phyloP scores from a whole-genome alignment of 2,329 filamentous ascomycete species.

The Pestalotiopsis sp. region DNA sequence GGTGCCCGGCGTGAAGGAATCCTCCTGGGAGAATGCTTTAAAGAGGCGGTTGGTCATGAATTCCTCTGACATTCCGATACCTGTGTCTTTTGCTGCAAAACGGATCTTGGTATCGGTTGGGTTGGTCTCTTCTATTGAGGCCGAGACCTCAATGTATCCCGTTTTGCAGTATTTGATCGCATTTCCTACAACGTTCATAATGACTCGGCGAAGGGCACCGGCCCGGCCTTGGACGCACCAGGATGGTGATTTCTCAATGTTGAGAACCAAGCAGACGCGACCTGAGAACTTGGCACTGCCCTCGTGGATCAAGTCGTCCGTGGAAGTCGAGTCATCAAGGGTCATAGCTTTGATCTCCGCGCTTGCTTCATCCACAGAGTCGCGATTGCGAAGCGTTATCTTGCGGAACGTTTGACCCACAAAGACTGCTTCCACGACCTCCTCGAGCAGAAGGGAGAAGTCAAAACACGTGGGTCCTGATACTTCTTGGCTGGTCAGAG shows the following conservation, averaged over 20 bases:
- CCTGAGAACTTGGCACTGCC: slow-evolving; percentile 9
- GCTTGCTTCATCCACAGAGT: slow-evolving; percentile 34
- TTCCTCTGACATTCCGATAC: slow-evolving; percentile 65
- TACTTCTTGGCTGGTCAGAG: slow-evolving; percentile 21
- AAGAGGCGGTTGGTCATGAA: slow-evolving; percentile 64
- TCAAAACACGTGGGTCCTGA: slow-evolving; percentile 29
- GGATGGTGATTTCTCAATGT: slow-evolving; percentile 46
- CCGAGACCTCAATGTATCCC: slow-evolving; percentile 31
- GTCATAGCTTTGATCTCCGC: slow-evolving; percentile 43
- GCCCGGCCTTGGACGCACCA: slow-evolving; percentile 60
- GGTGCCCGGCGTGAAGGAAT: slow-evolving; percentile 60
- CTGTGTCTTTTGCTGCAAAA: slow-evolving; percentile 61
- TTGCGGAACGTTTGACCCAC: slow-evolving; percentile 42
- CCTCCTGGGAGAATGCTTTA: slow-evolving; percentile 67
- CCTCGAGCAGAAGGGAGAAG: slow-evolving; percentile 45
- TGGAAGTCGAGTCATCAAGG: neutral
- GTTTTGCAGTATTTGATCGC: slow-evolving; percentile 60
- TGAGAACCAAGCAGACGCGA: slow-evolving; percentile 47
- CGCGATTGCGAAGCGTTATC: neutral
- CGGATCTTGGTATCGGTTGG: slow-evolving; percentile 49
- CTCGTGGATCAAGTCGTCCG: slow-evolving; percentile 29
- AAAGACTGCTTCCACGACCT: slow-evolving; percentile 49
- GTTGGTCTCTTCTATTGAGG: slow-evolving; percentile 28
- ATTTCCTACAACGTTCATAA: slow-evolving; percentile 68
- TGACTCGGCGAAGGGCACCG: slow-evolving; percentile 53